Conservation (phyloP, 305 asterid genomes). For the Solanum hybrid region DNA sequence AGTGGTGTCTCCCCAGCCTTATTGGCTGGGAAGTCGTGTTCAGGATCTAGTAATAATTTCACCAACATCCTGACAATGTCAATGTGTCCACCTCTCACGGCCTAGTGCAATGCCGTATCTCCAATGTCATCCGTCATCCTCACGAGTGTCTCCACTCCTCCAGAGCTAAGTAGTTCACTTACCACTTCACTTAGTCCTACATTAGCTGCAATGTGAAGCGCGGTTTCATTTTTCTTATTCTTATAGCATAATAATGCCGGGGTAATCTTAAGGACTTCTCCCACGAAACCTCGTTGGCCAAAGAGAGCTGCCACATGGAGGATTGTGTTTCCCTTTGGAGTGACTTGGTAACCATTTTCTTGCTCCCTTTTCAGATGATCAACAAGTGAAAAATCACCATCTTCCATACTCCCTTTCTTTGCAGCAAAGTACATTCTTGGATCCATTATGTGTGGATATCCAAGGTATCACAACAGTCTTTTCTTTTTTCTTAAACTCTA, state of each 20-base stretch:
- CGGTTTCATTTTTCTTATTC: neutral
- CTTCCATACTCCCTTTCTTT: neutral
- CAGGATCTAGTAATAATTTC: no score
- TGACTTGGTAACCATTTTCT: neutral
- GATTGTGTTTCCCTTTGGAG: neutral
- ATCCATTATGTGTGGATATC: neutral
- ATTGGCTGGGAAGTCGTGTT: no score
- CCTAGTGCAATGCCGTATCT: no score
- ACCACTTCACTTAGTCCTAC: neutral
- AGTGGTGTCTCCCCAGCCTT: no score
- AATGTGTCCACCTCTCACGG: no score
- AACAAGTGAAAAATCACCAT: neutral
- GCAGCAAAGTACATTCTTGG: neutral
- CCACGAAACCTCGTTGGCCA: neutral
- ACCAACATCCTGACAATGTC: no score
- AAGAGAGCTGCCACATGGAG: constrained; percentile 9
- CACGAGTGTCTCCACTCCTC: no score
- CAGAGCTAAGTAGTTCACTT: no score
- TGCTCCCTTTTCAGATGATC: neutral
- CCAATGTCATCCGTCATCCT: no score
- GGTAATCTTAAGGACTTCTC: neutral
- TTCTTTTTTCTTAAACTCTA: no score
- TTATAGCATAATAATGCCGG: neutral
- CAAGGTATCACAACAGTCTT: neutral
- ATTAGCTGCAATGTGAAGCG: constrained; percentile 8